Percentiles rank a stretch among this genome's conserved stretches.
These are phyloP conservation scores for Populus pruinosa DNA, from an alignment of 345 rosid species.

Conservation along the genomic window DNA sequence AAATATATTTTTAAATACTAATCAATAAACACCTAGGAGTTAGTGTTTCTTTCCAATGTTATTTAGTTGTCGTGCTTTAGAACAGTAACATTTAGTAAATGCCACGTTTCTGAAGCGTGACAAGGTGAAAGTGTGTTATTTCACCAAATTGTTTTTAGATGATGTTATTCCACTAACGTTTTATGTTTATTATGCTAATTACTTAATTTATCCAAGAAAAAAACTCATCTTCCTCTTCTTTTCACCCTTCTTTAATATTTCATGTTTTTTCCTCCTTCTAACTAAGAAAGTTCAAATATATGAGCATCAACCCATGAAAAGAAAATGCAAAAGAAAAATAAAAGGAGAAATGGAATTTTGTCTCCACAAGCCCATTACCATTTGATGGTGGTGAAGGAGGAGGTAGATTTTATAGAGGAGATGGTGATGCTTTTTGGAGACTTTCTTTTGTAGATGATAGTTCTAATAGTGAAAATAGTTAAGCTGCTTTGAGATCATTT, in stretches of 20 bases:
- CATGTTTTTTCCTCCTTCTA: conserved; percentile 48
- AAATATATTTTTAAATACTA: no score
- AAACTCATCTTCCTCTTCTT: conserved; percentile 26
- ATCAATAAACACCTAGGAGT: no score
- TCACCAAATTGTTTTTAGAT: no score
- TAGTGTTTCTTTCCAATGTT: no score
- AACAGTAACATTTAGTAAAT: no score
- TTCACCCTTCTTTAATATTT: conserved; percentile 47
- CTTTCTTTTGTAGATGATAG: conserved; percentile 46
- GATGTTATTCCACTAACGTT: no score
- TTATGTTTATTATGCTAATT: no score
- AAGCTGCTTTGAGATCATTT: conserved; percentile 14
- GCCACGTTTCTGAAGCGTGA: no score
- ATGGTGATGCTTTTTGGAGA: conserved; percentile 56
- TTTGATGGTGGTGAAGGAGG: conserved; percentile 7
- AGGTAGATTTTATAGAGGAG: conserved; percentile 41
- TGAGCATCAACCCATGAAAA: conserved; percentile 30
- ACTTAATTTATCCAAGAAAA: not conserved
- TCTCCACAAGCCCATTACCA: conserved; percentile 20
- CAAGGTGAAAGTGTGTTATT: no score
- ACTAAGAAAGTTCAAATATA: conserved; percentile 63
- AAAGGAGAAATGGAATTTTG: conserved; percentile 32
- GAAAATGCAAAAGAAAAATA: conserved; percentile 23
- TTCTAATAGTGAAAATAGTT: conserved; percentile 21
- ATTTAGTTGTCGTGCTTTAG: no score